These are phyloP conservation scores for Anisodus tanguticus DNA, from an alignment of 257 asterid species.

Conservation along the genomic window DNA sequence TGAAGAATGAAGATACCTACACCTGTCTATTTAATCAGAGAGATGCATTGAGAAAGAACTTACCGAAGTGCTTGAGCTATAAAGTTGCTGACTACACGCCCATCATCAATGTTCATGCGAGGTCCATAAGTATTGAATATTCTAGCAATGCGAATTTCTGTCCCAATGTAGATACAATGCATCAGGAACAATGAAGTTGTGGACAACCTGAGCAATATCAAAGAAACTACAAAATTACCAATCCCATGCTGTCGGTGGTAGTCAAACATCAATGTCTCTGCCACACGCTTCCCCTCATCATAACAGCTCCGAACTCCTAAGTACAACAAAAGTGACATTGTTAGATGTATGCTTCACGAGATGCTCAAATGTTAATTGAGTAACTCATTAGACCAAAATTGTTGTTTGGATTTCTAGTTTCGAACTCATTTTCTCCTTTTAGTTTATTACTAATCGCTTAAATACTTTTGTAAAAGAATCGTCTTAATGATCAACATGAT, in stretches of 20 bases:
- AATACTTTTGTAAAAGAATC: background rate
- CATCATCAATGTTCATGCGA: conserved; percentile 94
- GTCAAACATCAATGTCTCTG: conserved; percentile 95
- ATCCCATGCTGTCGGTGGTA: conserved; percentile 96
- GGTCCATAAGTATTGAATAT: conserved; percentile 98
- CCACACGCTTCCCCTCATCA: conserved; percentile 93
- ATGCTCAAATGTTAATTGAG: background rate
- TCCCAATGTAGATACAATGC: background rate
- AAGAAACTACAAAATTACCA: conserved; percentile 46
- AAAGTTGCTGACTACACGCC: conserved; percentile 94
- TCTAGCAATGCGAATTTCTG: conserved; percentile 96
- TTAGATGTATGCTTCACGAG: background rate
- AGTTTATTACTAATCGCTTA: background rate
- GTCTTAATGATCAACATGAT: background rate
- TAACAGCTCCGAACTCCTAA: conserved; percentile 94
- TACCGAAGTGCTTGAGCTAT: conserved; percentile 94
- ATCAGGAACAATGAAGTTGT: background rate
- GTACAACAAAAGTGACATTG: background rate
- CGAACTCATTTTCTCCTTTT: too few species aligned
- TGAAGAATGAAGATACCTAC: too few species aligned
- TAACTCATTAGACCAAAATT: background rate
- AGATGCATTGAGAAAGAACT: background rate
- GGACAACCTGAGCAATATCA: background rate
- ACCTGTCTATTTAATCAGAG: too few species aligned
- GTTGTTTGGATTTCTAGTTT: background rate